Evolutionary conservation across 441 rosid species (phyloP).

Genomic region (Isatis lusitanica): DNA sequence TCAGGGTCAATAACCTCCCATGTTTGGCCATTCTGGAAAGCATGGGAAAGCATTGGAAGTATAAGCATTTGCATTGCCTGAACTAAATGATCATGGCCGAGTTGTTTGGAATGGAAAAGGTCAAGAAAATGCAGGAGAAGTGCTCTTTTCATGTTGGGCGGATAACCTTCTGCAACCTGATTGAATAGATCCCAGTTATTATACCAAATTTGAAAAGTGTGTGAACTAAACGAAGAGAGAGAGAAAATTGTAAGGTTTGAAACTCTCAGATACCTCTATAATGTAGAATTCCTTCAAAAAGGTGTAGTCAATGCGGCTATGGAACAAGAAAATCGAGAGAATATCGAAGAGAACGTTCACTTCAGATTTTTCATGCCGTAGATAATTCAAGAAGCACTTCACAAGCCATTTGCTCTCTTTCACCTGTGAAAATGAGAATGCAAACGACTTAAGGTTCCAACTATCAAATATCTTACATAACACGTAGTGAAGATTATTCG

Average conservation of each 20-base stretch:
- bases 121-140: slow-evolving; percentile 89
- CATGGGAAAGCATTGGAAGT: slow-evolving; percentile 99
- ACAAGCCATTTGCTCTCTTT: slow-evolving; percentile 99
- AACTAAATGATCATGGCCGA: slow-evolving; percentile 96
- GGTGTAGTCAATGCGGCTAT: slow-evolving; percentile 96
- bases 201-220: slow-evolving; percentile 18
- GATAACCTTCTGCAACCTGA: slow-evolving; percentile 98
- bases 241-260: neutral
- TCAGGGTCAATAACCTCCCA: slow-evolving; percentile 96
- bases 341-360: slow-evolving; percentile 94
- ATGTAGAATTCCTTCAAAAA: slow-evolving; percentile 98
- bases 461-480: slow-evolving; percentile 8
- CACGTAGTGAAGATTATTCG: slow-evolving; percentile 24
- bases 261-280: slow-evolving; percentile 70
- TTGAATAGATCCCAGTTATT: slow-evolving; percentile 30
- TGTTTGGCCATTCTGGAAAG: slow-evolving; percentile 86
- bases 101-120: slow-evolving; percentile 94
- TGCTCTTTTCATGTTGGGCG: slow-evolving; percentile 78
- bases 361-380: slow-evolving; percentile 85
- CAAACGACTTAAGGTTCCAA: slow-evolving; percentile 33
- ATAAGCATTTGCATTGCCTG: slow-evolving; percentile 99
- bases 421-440: slow-evolving; percentile 58
- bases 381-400: slow-evolving; percentile 93
- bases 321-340: slow-evolving; percentile 90
- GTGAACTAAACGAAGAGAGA: slow-evolving; percentile 15